phyloP scores from a whole-genome alignment of 352 stramenopile species.

The Phytophthora kernoviae region DNA sequence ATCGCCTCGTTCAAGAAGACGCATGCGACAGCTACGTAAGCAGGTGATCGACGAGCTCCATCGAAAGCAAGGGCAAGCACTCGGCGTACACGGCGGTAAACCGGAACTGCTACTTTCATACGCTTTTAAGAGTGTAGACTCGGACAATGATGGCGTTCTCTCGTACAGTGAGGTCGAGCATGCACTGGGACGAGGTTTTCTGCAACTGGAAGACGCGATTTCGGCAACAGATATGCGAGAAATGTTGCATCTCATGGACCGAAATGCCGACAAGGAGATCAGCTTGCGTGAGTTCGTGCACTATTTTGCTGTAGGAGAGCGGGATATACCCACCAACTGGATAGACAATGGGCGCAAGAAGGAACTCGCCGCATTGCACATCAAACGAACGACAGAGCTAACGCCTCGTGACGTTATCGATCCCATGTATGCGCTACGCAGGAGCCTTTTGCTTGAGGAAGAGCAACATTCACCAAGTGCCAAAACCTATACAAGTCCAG shows the following conservation, averaged over 20 bases:
- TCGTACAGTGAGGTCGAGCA: constrained; percentile 73
- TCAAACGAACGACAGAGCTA: constrained; percentile 49
- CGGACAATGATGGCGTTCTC: constrained; percentile 72
- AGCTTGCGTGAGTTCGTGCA: constrained; percentile 85
- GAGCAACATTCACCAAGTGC: neutral
- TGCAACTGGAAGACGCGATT: constrained; percentile 58
- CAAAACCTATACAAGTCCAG: constrained; percentile 10
- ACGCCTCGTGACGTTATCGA: constrained; percentile 61
- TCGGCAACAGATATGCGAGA: constrained; percentile 59
- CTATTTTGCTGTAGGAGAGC: constrained; percentile 73
- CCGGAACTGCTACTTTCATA: constrained; percentile 71
- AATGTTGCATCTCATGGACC: constrained; percentile 79
- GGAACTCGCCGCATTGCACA: constrained; percentile 56
- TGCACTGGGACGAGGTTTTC: constrained; percentile 61
- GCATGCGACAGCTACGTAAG: constrained; percentile 68
- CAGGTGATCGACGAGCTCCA: constrained; percentile 64
- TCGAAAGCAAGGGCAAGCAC: constrained; percentile 56
- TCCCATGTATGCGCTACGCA: constrained; percentile 26
- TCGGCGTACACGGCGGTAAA: constrained; percentile 68
- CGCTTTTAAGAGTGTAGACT: constrained; percentile 81
- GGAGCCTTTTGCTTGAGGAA: constrained; percentile 5
- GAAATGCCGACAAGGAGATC: constrained; percentile 70
- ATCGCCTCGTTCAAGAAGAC: constrained; percentile 57
- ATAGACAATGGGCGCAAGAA: constrained; percentile 71
- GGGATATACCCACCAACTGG: constrained; percentile 62